A percentile compares a stretch with the other conserved stretches of the same genome.
phyloP scores from a whole-genome alignment of 23 red algal genomes.

The Gracilariopsis chorda region DNA sequence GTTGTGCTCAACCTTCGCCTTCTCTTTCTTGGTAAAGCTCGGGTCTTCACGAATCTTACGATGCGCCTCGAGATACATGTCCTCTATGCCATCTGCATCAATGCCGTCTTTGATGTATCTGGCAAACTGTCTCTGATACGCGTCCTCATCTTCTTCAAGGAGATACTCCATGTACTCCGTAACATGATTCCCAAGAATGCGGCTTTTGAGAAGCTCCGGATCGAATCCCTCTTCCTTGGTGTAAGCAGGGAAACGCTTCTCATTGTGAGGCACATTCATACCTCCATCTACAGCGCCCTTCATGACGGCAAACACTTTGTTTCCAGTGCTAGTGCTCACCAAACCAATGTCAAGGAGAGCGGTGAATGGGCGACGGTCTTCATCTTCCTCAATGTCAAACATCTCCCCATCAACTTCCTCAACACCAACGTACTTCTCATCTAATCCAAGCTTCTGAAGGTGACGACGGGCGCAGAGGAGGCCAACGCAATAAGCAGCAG shows the following conservation, averaged over 20 bases:
- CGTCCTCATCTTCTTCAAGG: slow-evolving; percentile 88
- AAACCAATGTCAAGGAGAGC: slow-evolving; percentile 94
- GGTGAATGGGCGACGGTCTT: slow-evolving; percentile 88
- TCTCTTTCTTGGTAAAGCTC: slow-evolving; percentile 66
- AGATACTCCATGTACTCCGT: slow-evolving; percentile 95
- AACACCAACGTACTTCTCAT: slow-evolving; percentile 85
- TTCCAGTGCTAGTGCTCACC: slow-evolving; percentile 81
- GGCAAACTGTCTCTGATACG: slow-evolving; percentile 83
- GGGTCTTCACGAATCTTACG: slow-evolving; percentile 90
- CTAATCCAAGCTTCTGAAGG: slow-evolving; percentile 82
- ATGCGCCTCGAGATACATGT: slow-evolving; percentile 89
- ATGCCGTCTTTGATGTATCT: slow-evolving; percentile 86
- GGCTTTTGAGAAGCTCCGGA: slow-evolving; percentile 81
- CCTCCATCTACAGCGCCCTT: slow-evolving; percentile 98
- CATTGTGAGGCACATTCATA: slow-evolving; percentile 97
- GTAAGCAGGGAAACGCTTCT: slow-evolving; percentile 96
- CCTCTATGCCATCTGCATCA: slow-evolving; percentile 82
- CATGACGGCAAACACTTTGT: slow-evolving; percentile 97
- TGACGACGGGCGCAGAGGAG: slow-evolving; percentile 86
- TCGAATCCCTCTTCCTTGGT: slow-evolving; percentile 96
- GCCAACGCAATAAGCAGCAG: slow-evolving; percentile 93
- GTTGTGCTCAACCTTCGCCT: slow-evolving; percentile 55
- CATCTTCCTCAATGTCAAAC: slow-evolving; percentile 92
- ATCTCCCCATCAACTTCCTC: slow-evolving; percentile 94
- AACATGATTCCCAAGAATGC: slow-evolving; percentile 91